Conservation (phyloP, 805 yeast species). For the Zygotorulaspora sp. region DNA sequence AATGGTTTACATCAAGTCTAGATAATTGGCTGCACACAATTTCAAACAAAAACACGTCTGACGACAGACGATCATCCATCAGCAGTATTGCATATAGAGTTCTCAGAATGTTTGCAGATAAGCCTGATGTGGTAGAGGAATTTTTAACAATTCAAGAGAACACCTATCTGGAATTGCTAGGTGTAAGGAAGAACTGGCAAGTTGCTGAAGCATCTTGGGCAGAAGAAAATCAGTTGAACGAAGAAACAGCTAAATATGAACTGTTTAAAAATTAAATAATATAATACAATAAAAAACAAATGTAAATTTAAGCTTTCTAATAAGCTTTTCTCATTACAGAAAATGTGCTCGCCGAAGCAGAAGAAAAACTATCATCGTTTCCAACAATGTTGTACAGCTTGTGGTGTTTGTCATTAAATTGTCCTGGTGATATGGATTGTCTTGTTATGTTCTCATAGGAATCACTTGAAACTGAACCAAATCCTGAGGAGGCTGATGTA, state of each 20-base stretch:
- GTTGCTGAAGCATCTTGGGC: slow-evolving; percentile 13
- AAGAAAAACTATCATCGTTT: slow-evolving; percentile 17
- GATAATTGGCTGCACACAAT: slow-evolving; percentile 50
- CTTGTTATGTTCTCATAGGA: too few relatives aligned
- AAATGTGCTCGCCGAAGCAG: slow-evolving; percentile 1
- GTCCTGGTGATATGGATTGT: too few relatives aligned
- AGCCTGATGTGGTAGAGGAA: slow-evolving; percentile 26
- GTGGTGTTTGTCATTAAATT: too few relatives aligned
- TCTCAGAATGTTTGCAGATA: slow-evolving; percentile 34
- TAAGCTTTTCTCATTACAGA: slow-evolving; percentile 4
- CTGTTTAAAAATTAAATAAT: too few relatives aligned
- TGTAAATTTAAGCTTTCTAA: too few relatives aligned
- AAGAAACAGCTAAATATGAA: slow-evolving; percentile 14
- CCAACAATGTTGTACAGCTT: background rate
- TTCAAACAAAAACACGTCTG: slow-evolving; percentile 41
- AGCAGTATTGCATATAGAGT: slow-evolving; percentile 37
- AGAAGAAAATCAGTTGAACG: slow-evolving; percentile 13
- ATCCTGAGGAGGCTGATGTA: too few relatives aligned
- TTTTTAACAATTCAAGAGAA: slow-evolving; percentile 35
- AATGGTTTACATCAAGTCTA: slow-evolving; percentile 54
- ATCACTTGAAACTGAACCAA: too few relatives aligned
- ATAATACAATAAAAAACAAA: too few relatives aligned
- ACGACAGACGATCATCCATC: slow-evolving; percentile 41
- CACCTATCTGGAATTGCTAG: slow-evolving; percentile 31
- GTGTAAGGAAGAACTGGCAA: slow-evolving; percentile 24